Evolutionary conservation across 192 early-diverging fungal species (phyloP), one percentile per base, ranked within the genome.

Genomic region (Geranomyces michiganensis): DNA sequence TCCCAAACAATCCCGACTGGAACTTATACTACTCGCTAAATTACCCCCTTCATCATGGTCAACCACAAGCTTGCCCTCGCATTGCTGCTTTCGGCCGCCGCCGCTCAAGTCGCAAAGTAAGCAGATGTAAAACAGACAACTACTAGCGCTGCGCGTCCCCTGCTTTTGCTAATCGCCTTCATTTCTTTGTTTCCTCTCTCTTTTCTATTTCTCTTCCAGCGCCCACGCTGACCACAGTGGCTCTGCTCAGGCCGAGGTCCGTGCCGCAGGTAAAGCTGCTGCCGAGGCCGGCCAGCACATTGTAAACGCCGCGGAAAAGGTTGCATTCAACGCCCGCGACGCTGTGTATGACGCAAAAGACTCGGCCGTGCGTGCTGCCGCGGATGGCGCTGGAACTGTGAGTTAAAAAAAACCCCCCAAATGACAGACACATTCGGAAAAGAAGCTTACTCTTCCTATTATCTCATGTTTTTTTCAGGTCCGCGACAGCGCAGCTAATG

Each of bases 301-400:
- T 33, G 58, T 29, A 2, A 60, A 60, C 22, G 58, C 58, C 17
- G 58, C 58, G 5, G 27, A 33, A 17, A 60, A 33, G 58, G 58
- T 19, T 33, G 58, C 58, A 8, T 33, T 27, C 58, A 60, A 60
- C 58, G 58, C 58, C 5, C 58, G 58, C 31, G 58, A 60, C 58
- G 58, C 58, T 29, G 29, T 60, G 12, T 60, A 29, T 29, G 58
- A 60, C 31, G 58, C 29, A 26, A 60, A 60, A 29, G 58, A 60
- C 58, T 8, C 29, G 15, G 58, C 58, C 31, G 58, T 60, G 29
- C 58, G 29, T 29, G 58, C 58, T 29, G 58, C 58, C 31, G 3
- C 51, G 4, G 51, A 53, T 15, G 15, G 19, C 24, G 51, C 24
- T 17, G 51, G 17, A n/a, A 53, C 7, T 53, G 24, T 26, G n/a